Conservation (phyloP, 441 rosid genomes). For the Erodium texanum region DNA sequence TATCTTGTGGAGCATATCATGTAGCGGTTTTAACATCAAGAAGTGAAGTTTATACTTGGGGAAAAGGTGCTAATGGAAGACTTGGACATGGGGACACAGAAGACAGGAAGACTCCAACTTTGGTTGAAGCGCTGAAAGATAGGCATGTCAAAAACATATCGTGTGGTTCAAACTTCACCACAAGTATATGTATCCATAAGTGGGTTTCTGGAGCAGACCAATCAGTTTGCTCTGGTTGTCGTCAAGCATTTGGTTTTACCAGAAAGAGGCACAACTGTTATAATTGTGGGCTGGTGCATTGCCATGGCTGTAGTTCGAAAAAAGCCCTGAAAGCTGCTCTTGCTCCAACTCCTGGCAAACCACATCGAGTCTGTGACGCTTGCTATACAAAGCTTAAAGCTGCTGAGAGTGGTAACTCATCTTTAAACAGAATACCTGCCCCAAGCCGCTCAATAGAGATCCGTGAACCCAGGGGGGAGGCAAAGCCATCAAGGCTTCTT, state of each 20-base stretch:
- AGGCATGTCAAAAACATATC: constrained; percentile 88
- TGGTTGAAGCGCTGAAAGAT: constrained; percentile 85
- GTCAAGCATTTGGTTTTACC: constrained; percentile 73
- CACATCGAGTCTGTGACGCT: constrained; percentile 81
- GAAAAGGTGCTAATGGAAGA: constrained; percentile 94
- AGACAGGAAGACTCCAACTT: constrained; percentile 68
- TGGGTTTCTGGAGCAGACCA: constrained; percentile 92
- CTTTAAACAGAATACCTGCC: constrained; percentile 49
- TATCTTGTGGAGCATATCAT: constrained; percentile 93
- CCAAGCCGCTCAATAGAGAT: constrained; percentile 46
- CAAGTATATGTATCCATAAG: constrained; percentile 89
- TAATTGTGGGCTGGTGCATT: constrained; percentile 86
- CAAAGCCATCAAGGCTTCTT: constrained; percentile 53
- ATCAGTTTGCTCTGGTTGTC: constrained; percentile 97
- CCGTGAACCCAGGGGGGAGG: constrained; percentile 58
- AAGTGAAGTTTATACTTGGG: constrained; percentile 95
- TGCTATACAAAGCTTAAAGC: constrained; percentile 73
- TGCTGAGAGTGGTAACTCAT: constrained; percentile 47
- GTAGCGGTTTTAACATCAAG: constrained; percentile 81
- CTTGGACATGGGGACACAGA: constrained; percentile 87
- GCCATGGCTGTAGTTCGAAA: constrained; percentile 82
- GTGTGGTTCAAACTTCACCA: constrained; percentile 78
- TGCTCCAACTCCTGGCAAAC: constrained; percentile 90
- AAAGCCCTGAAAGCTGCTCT: constrained; percentile 82
- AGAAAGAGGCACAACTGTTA: constrained; percentile 95